Percentiles rank a stretch among this genome's conserved stretches.
These are phyloP conservation scores for Calophaca sinica DNA, from an alignment of 306 rosid genomes.

Conservation along the genomic window DNA sequence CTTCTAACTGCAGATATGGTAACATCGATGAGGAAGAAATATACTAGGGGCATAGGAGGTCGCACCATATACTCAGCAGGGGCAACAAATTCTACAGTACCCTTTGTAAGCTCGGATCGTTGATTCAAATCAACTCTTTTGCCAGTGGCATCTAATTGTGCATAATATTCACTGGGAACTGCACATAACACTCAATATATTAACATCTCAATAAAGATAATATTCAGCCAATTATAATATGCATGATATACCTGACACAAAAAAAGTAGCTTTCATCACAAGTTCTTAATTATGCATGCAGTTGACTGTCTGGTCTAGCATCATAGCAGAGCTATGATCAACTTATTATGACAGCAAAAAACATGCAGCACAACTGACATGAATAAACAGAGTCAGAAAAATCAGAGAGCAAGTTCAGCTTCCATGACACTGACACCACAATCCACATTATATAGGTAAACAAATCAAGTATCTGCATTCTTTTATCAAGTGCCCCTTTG, in stretches of 20 bases:
- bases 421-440: constrained; percentile 1
- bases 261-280: constrained; percentile 26
- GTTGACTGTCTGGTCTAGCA: constrained; percentile 17
- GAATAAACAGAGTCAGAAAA: constrained; percentile 14
- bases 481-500: constrained; percentile 1
- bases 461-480: constrained; percentile 27
- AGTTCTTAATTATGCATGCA: constrained; percentile 14
- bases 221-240: constrained; percentile 28
- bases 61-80: constrained; percentile 99
- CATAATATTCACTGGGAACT: constrained; percentile 95
- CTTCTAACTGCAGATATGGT: constrained; percentile 94
- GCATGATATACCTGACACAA: constrained; percentile 22
- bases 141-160: constrained; percentile 93
- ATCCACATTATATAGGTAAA: constrained; percentile 29
- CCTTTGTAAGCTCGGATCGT: constrained; percentile 88
- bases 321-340: constrained; percentile 23
- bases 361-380: constrained; percentile 18
- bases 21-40: constrained; percentile 96
- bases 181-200: constrained; percentile 43
- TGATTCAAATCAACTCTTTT: constrained; percentile 90
- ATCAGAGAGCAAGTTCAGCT: constrained; percentile 37
- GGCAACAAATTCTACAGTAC: constrained; percentile 98
- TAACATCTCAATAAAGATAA: constrained; percentile 33
- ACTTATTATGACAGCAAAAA: constrained; percentile 30
- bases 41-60: constrained; percentile 99